These are phyloP conservation scores for Annulohypoxylon stygium DNA, from an alignment of 495 filamentous ascomycete genomes.

Conservation along the genomic window DNA sequence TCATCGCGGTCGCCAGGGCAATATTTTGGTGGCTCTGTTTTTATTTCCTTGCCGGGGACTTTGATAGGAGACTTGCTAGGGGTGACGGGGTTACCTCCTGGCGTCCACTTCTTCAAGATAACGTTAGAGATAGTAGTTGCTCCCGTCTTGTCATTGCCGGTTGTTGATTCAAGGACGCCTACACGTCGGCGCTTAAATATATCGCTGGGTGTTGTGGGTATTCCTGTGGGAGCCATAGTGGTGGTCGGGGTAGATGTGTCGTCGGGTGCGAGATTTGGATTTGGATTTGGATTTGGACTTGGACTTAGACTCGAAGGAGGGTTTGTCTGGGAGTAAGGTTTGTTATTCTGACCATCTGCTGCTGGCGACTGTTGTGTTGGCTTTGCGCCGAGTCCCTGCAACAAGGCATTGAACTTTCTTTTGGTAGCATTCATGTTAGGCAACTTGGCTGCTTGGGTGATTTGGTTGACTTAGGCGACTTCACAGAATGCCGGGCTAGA, in stretches of 20 bases:
- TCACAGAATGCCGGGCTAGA: constrained; percentile 6
- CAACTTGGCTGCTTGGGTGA: constrained; percentile 1
- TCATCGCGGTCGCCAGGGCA: constrained; percentile 85
- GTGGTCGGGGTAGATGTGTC: constrained; percentile 45
- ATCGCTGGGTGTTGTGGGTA: constrained; percentile 48
- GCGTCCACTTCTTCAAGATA: constrained; percentile 58
- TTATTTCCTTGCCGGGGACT: constrained; percentile 34
- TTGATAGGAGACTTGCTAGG: constrained; percentile 35
- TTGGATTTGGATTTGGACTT: constrained; percentile 26
- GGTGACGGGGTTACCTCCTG: constrained; percentile 23
- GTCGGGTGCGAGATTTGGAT: constrained; percentile 34
- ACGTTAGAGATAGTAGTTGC: constrained; percentile 57
- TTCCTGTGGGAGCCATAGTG: constrained; percentile 26
- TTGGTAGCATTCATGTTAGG: constrained; percentile 66
- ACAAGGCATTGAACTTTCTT: constrained; percentile 68
- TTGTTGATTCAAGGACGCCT: constrained; percentile 46
- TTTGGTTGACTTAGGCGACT: neutral
- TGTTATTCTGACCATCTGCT: constrained; percentile 32
- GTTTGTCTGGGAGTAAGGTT: constrained; percentile 41
- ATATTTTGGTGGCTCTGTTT: constrained; percentile 68
- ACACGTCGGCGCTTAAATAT: constrained; percentile 64
- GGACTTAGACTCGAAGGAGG: constrained; percentile 38
- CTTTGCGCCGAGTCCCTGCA: constrained; percentile 64
- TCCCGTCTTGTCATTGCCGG: constrained; percentile 36
- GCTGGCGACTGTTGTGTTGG: constrained; percentile 42